Evolutionary conservation across 495 filamentous ascomycete genomes (phyloP).

Genomic region (Penicillium antarcticum): DNA sequence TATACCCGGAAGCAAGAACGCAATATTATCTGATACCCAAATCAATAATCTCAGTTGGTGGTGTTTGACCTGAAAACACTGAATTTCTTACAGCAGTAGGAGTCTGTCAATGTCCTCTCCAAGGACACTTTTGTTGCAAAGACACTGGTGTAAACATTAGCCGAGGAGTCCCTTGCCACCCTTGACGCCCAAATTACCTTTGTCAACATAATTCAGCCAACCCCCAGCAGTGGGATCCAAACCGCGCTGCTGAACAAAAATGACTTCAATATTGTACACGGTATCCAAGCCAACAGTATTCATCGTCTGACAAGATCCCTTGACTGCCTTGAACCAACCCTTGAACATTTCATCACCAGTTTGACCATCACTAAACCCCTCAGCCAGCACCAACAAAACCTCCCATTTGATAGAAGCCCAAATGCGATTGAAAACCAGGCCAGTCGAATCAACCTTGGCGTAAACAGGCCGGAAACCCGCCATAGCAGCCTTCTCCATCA

Average conservation of each 20-base stretch:
- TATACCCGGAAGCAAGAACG: background rate
- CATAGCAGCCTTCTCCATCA: constrained; percentile 33
- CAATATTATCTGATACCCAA: constrained; percentile 1
- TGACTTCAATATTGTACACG: constrained; percentile 35
- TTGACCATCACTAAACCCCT: constrained; percentile 38
- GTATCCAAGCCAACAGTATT: constrained; percentile 47
- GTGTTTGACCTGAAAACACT: background rate
- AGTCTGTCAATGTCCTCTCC: background rate
- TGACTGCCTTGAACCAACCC: constrained; percentile 42
- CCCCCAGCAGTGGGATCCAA: constrained; percentile 13
- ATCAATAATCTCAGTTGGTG: background rate
- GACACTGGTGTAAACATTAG: background rate
- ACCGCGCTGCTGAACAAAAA: constrained; percentile 26
- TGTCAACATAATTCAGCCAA: constrained; percentile 41
- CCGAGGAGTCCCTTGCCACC: constrained; percentile 16
- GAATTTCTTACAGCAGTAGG: background rate
- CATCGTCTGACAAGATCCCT: constrained; percentile 47
- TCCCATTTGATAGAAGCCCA: constrained; percentile 53
- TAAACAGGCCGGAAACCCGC: constrained; percentile 42
- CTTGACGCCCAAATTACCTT: constrained; percentile 43
- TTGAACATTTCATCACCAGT: constrained; percentile 45
- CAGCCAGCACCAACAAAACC: constrained; percentile 38
- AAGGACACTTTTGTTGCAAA: background rate
- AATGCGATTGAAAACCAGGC: constrained; percentile 50
- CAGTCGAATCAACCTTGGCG: constrained; percentile 42